phyloP scores from a whole-genome alignment of 768 basidiomycete species.

The Leccinum pellstonianum region DNA sequence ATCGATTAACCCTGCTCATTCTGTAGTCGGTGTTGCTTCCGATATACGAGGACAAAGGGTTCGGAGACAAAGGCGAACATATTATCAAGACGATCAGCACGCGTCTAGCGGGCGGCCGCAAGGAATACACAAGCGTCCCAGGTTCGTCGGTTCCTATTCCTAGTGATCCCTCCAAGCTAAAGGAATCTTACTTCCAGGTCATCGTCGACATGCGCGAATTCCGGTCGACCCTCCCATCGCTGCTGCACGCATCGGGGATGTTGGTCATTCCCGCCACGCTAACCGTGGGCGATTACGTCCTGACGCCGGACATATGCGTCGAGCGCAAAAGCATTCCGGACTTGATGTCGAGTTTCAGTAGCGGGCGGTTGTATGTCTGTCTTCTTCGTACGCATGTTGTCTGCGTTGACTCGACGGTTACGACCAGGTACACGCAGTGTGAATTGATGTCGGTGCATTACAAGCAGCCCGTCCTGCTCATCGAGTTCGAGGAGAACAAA shows the following conservation, averaged over 20 bases:
- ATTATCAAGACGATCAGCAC: constrained; percentile 80
- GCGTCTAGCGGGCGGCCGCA: constrained; percentile 82
- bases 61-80: constrained; percentile 45
- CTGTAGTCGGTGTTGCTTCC: constrained; percentile 44
- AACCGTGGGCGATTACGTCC: constrained; percentile 93
- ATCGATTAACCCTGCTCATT: not conserved
- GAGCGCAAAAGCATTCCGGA: constrained; percentile 96
- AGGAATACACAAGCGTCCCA: constrained; percentile 65
- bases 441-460: constrained; percentile 97
- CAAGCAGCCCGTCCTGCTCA: constrained; percentile 87
- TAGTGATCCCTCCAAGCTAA: not conserved
- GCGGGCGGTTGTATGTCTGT: constrained; percentile 84
- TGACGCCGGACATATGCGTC: constrained; percentile 93
- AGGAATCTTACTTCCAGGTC: constrained; percentile 50
- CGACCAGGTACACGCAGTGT: constrained; percentile 87
- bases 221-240: constrained; percentile 84
- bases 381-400: not conserved
- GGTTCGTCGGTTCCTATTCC: constrained; percentile 33
- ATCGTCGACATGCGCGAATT: constrained; percentile 98
- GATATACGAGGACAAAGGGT: constrained; percentile 60
- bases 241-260: constrained; percentile 80
- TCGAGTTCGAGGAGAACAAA: constrained; percentile 98
- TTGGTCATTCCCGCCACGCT: constrained; percentile 88
- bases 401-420: constrained; percentile 1
- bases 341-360: constrained; percentile 89